Base-by-base conservation (phyloP, 2,329 filamentous ascomycete species). In the Pezicula carpinea region DNA sequence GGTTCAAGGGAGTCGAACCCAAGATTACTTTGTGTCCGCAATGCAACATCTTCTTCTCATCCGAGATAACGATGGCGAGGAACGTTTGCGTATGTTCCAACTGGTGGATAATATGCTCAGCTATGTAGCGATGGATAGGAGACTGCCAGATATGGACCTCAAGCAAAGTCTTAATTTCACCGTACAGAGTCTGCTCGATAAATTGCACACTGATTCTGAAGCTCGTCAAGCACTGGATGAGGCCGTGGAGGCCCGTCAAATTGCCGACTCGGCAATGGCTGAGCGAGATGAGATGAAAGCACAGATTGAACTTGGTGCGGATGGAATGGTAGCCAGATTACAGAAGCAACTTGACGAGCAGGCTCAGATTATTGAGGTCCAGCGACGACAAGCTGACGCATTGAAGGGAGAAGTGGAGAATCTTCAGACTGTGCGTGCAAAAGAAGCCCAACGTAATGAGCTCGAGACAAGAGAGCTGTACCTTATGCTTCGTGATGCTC, bases 91-190 rank as follows among this genome's bases (percentile, higher is more conserved):
- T 41, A 93, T 96, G 85, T 99, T 97, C 70, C 93, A 97, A 72
- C 80, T 99, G 22, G 91, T 97, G 22, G 93, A 99, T 68, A 85
- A 89, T n/a, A 97, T 97, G 90, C 82, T 99, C 55, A 96, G 90
- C 68, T 97, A 97, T 67, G 92, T 99, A 53, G 92, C 92, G 59
- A 99, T 99, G 92, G 93, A 99, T 67, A 82, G 93, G 62, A 80
- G 93, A 53, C 69, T 97, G 54, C 93, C 93, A 33, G 92, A 99
- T 67, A 92, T 97, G 83, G 93, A 99, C 66, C 79, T 99, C 50
- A 96, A 96, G 72, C 92, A 97, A 67, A 95, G 90, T 63, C 79
- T 99, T 55, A 96, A 95, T 66, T 97, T 97, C 61, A 96, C 92
- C 0, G 93, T 99, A 8, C 93, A 97, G 70, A 95, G 82, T 66